These are phyloP conservation scores for Colletotrichum acutatum DNA, from an alignment of 2,329 filamentous ascomycete genomes.

Conservation along the genomic window DNA sequence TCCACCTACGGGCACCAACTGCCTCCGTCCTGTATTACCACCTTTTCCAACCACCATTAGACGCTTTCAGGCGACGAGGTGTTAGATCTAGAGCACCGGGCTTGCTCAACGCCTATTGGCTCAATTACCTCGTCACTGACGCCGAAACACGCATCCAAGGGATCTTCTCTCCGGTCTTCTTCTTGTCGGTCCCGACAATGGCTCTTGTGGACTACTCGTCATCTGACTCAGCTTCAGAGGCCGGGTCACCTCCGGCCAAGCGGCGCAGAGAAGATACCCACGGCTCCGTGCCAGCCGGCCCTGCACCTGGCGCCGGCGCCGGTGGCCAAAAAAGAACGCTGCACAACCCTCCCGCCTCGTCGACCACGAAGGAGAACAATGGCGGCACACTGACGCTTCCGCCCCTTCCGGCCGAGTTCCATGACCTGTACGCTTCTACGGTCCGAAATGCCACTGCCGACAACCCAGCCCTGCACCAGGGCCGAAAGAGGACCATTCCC, in stretches of 20 bases:
- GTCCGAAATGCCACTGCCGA: constrained; percentile 82
- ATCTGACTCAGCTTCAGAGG: constrained; percentile 46
- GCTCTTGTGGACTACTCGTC: constrained; percentile 74
- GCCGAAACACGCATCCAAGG: neutral
- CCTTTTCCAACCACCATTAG: neutral
- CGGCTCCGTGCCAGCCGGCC: neutral
- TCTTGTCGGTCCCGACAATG: constrained; percentile 52
- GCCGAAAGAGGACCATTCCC: constrained; percentile 82
- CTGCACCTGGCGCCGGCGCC: neutral
- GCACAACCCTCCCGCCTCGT: neutral
- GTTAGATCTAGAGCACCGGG: neutral
- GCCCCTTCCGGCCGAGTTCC: constrained; percentile 83
- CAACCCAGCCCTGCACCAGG: constrained; percentile 86
- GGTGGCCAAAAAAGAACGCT: constrained; percentile 2
- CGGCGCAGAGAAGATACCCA: constrained; percentile 44
- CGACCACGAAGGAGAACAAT: neutral
- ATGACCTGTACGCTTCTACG: constrained; percentile 88
- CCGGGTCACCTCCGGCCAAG: constrained; percentile 49
- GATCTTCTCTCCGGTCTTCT: constrained; percentile 3
- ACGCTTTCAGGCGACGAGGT: constrained; percentile 10
- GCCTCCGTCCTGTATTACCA: neutral
- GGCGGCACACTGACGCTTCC: constrained; percentile 59
- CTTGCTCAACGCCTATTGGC: neutral
- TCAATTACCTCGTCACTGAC: neutral
- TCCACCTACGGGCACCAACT: neutral